A percentile compares a stretch with the other conserved stretches of the same genome.
These are phyloP conservation scores for Kentomonas sorsogonicus DNA, from an alignment of 208 protist species.

Conservation along the genomic window DNA sequence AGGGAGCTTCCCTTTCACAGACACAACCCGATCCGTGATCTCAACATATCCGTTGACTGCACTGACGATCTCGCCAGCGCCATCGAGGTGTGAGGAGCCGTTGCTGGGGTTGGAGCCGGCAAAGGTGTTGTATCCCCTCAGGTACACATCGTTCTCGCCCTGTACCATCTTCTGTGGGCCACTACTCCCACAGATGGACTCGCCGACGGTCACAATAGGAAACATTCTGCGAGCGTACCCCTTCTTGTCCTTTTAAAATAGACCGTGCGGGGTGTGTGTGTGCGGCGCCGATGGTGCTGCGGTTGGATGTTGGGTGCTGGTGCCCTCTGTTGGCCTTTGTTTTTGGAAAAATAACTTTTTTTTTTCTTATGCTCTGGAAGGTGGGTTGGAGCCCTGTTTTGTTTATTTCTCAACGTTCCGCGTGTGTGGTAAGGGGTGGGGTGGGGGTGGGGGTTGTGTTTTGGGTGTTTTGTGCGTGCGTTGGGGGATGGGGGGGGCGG, in stretches of 20 bases:
- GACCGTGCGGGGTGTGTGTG: neutral
- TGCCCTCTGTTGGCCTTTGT: neutral
- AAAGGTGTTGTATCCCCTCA: constrained; percentile 78
- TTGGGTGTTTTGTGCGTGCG: neutral
- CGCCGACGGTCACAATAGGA: constrained; percentile 49
- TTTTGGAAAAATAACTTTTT: neutral
- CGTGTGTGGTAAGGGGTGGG: neutral
- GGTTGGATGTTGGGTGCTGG: neutral
- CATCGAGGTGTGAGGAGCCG: constrained; percentile 37
- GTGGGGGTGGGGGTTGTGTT: neutral
- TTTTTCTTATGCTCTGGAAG: neutral
- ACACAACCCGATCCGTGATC: constrained; percentile 81
- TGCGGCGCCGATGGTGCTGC: neutral
- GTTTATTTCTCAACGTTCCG: neutral
- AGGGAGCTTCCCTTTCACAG: constrained; percentile 58
- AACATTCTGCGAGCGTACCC: constrained; percentile 10
- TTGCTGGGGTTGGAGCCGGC: constrained; percentile 47
- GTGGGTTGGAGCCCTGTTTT: neutral
- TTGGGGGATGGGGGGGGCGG: neutral
- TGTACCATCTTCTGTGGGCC: constrained; percentile 23
- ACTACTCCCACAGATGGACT: constrained; percentile 70
- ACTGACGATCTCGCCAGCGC: constrained; percentile 75
- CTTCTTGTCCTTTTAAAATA: neutral
- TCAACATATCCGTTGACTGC: constrained; percentile 79
- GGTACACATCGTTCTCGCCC: constrained; percentile 45